Percentiles rank a stretch among this genome's conserved stretches.
Conservation (phyloP, 208 protist species). For the Acanthamoeba royreba region DNA sequence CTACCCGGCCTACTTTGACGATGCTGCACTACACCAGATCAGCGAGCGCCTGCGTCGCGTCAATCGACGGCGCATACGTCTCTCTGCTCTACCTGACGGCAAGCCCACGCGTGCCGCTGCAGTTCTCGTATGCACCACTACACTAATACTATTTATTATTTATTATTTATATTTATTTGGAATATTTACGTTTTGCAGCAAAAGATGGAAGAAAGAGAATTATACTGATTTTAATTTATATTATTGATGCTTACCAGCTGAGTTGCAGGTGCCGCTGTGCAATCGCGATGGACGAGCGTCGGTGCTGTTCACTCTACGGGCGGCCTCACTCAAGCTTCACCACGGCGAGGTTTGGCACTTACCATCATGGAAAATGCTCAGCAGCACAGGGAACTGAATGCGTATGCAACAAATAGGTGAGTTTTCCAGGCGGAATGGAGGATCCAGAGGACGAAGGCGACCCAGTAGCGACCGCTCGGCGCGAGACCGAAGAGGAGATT, state of each 20-base stretch:
- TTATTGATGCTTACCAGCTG: background rate
- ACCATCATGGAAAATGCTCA: background rate
- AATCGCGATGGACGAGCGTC: background rate
- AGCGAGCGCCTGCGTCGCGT: background rate
- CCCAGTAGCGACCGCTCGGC: background rate
- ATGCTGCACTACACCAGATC: background rate
- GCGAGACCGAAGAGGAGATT: constrained; percentile 25
- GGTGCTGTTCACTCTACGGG: background rate
- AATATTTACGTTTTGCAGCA: too few relatives aligned
- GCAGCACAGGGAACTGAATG: background rate
- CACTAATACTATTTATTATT: background rate
- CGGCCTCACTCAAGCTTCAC: background rate
- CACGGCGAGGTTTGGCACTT: background rate
- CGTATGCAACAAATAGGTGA: background rate
- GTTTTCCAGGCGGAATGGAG: constrained; percentile 24
- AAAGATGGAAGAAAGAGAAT: too few relatives aligned
- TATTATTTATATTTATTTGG: too few relatives aligned
- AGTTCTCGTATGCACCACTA: background rate
- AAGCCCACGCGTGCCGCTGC: background rate
- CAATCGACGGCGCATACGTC: background rate
- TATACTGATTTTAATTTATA: background rate
- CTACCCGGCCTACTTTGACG: background rate
- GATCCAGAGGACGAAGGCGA: constrained; percentile 3
- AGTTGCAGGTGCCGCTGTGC: background rate
- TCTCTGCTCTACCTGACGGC: background rate